Base-by-base conservation (phyloP, 2,329 filamentous ascomycete species). In the Fusarium temperatum region DNA sequence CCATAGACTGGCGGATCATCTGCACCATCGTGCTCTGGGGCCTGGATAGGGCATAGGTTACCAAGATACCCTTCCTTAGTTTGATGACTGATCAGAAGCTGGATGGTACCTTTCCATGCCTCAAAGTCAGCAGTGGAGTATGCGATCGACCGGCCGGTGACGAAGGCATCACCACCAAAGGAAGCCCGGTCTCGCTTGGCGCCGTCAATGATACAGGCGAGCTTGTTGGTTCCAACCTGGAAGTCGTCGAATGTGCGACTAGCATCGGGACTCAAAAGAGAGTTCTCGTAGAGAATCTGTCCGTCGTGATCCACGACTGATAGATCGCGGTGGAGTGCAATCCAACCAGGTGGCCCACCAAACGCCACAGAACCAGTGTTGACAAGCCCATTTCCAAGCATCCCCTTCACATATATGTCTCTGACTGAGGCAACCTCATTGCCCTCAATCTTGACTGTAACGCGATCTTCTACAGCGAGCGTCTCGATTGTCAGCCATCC, bases 11-110 rank as follows among this genome's bases (percentile, higher is more conserved):
- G 58, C 4, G 63, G 63, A 1, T 64, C 58, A 5, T 55, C 48
- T 24, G 15, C 3, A 0, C 28, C 26, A 14, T 26, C 15, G 12
- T 66, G 63, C 12, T n/a, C 24, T 13, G 63, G 63, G 1, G 63
- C 63, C 17, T 66, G 63, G n/a, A 66, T 28, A 2, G 63, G 63
- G 3, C 47, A 63, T 1, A 66, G 41, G 22, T 66, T 66, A 0
- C 63, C 58, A 15, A 66, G 48, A n/a, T 66, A 66, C 1, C 63
- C 63, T 9, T 66, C 48, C 12, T 55, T 64, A 4, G n/a, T 48
- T 1, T 66, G 63, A 7, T 66, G 63, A 1, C 63, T 66, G 1
- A 55, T 8, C 2, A 66, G 15, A 3, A 66, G 48, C 4, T 55
- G 35, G 3, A 64, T 53, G 0, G 63, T 54, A 0, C 48, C 63